Evolutionary conservation across 768 basidiomycete species (phyloP).

Genomic region (Leccinum ochraceum): DNA sequence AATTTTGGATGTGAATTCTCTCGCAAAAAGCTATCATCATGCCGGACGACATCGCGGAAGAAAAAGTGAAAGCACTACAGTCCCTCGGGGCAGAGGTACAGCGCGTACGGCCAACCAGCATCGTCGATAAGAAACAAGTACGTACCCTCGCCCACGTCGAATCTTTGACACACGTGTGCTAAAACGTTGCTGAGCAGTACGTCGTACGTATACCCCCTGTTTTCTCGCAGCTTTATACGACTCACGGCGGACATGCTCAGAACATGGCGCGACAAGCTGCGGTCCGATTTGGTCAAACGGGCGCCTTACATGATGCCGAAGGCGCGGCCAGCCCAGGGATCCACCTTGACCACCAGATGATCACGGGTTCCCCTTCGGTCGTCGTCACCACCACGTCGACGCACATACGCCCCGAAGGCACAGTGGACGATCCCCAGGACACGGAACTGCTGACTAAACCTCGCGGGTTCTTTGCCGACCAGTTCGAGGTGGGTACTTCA

Average conservation of each 20-base stretch:
- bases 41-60: slow-evolving; percentile 87
- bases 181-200: slow-evolving; percentile 42
- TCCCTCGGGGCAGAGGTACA: slow-evolving; percentile 90
- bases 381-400: slow-evolving; percentile 54
- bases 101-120: slow-evolving; percentile 90
- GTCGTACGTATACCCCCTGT: slow-evolving; percentile 49
- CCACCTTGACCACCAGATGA: slow-evolving; percentile 34
- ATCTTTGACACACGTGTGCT: background rate
- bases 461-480: slow-evolving; percentile 92
- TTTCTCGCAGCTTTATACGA: background rate
- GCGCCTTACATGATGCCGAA: slow-evolving; percentile 22
- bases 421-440: slow-evolving; percentile 36
- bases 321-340: slow-evolving; percentile 3
- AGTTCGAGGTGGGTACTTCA: slow-evolving; percentile 68
- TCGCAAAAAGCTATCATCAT: slow-evolving; percentile 72
- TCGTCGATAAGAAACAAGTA: slow-evolving; percentile 95
- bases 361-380: slow-evolving; percentile 48
- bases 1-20: background rate
- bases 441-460: slow-evolving; percentile 52
- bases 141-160: slow-evolving; percentile 13
- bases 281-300: slow-evolving; percentile 59
- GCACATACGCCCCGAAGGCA: slow-evolving; percentile 37
- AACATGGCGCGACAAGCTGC: slow-evolving; percentile 88
- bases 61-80: slow-evolving; percentile 84
- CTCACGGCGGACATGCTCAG: slow-evolving; percentile 38